Conservation (phyloP, 2,329 filamentous ascomycete genomes). For the Colletotrichum sp. region DNA sequence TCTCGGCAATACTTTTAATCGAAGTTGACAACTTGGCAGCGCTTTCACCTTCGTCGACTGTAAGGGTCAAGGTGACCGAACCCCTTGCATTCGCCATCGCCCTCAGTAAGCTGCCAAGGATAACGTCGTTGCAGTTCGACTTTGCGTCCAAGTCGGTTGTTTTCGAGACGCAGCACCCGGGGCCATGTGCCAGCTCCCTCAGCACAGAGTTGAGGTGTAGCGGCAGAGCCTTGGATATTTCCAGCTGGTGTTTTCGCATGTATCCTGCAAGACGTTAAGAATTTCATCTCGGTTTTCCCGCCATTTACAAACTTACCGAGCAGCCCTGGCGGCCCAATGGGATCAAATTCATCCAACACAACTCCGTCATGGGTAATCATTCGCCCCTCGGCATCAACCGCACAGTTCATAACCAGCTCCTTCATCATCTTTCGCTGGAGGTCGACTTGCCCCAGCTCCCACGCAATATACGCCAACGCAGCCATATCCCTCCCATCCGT, state of each 20-base stretch:
- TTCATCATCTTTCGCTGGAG: not conserved
- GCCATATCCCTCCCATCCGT: not conserved
- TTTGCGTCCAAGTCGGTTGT: not conserved
- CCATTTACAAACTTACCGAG: not conserved
- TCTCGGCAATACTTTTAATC: not conserved
- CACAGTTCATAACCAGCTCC: not conserved
- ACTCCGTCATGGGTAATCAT: not conserved
- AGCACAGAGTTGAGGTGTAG: not conserved
- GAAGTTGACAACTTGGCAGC: not conserved
- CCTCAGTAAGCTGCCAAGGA: not conserved
- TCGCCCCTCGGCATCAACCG: not conserved
- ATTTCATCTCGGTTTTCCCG: not conserved
- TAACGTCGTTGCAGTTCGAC: not conserved
- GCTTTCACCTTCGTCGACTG: not conserved
- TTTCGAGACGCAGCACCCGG: not conserved
- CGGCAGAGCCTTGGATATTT: not conserved
- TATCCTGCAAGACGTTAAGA: not conserved
- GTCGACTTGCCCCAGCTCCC: conserved; percentile 1
- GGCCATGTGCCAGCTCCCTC: not conserved
- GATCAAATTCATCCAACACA: not conserved
- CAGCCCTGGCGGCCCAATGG: not conserved
- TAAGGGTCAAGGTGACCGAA: not conserved
- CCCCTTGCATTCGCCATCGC: not conserved
- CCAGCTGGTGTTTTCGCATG: not conserved
- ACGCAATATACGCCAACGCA: not conserved